These are phyloP conservation scores for Sparassis latifolia DNA, from an alignment of 1,284 basidiomycete genomes.

Conservation along the genomic window DNA sequence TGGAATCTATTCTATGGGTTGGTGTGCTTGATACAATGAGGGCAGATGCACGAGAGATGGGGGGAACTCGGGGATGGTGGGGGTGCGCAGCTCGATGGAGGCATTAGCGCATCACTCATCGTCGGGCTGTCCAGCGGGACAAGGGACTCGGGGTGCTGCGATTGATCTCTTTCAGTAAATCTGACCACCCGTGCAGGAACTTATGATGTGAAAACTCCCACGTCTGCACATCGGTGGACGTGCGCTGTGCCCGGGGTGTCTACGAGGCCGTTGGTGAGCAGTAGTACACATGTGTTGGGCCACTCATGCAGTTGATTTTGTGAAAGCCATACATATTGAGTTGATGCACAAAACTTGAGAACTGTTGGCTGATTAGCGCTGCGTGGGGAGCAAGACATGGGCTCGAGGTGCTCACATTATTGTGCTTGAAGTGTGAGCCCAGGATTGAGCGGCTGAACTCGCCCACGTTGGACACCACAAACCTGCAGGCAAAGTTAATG, in stretches of 20 bases:
- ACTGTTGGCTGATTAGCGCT: constrained; percentile 37
- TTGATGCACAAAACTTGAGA: constrained; percentile 85
- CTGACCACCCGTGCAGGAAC: constrained; percentile 75
- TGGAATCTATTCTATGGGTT: no score
- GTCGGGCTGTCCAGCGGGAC: no score
- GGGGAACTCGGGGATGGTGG: no score
- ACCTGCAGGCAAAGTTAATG: constrained; percentile 30
- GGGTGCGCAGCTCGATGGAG: no score
- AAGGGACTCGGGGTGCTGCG: constrained; percentile 32
- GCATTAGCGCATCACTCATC: no score
- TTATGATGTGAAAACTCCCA: constrained; percentile 90
- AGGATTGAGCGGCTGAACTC: constrained; percentile 78
- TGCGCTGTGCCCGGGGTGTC: constrained; percentile 79
- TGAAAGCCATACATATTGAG: constrained; percentile 89
- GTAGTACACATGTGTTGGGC: not conserved
- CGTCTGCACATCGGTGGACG: constrained; percentile 72
- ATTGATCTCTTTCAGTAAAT: constrained; percentile 81
- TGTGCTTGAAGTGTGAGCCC: constrained; percentile 79
- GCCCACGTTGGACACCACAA: constrained; percentile 76
- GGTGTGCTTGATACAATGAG: no score
- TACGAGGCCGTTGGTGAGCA: constrained; percentile 23
- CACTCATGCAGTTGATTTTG: constrained; percentile 70
- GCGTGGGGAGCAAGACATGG: constrained; percentile 8
- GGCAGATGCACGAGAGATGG: no score
- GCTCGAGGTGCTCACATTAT: constrained; percentile 51